Conservation (phyloP, 1,139 yeast genomes). For the Zygosaccharomyces sapae region DNA sequence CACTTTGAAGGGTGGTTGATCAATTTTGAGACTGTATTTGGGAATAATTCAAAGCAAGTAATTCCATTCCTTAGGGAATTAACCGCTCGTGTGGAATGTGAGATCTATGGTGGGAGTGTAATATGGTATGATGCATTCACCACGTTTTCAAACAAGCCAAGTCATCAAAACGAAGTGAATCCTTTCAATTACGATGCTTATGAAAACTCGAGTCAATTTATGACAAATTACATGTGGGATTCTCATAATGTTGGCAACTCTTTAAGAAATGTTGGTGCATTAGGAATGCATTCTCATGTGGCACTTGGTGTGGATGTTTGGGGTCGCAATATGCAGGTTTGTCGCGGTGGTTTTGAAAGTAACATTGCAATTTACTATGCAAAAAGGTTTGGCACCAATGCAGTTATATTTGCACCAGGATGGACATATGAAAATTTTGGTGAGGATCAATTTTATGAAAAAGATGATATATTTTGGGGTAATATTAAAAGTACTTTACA, state of each 20-base stretch:
- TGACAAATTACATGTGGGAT: constrained; percentile 44
- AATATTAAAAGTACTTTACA: constrained; percentile 16
- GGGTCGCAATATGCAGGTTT: constrained; percentile 40
- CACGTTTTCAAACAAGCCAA: constrained; percentile 31
- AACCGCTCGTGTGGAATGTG: constrained; percentile 29
- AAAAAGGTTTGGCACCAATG: constrained; percentile 35
- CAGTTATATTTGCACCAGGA: constrained; percentile 42
- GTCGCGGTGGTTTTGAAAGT: constrained; percentile 40
- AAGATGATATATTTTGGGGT: constrained; percentile 40
- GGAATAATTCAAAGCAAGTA: constrained; percentile 19
- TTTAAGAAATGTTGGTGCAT: constrained; percentile 36
- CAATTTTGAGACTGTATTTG: constrained; percentile 38
- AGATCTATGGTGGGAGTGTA: constrained; percentile 26
- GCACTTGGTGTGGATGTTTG: constrained; percentile 42
- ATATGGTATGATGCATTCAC: constrained; percentile 42
- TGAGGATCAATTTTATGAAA: constrained; percentile 29
- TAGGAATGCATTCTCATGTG: constrained; percentile 35
- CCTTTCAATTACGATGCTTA: constrained; percentile 37
- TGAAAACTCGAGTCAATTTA: constrained; percentile 34
- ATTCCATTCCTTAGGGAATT: constrained; percentile 34
- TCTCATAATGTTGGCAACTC: constrained; percentile 34
- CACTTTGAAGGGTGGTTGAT: constrained; percentile 41
- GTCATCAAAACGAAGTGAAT: constrained; percentile 40
- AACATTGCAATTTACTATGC: constrained; percentile 36
- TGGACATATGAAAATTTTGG: constrained; percentile 41